phyloP scores from a whole-genome alignment of 2,329 filamentous ascomycete genomes.

The Penicillium sp. region DNA sequence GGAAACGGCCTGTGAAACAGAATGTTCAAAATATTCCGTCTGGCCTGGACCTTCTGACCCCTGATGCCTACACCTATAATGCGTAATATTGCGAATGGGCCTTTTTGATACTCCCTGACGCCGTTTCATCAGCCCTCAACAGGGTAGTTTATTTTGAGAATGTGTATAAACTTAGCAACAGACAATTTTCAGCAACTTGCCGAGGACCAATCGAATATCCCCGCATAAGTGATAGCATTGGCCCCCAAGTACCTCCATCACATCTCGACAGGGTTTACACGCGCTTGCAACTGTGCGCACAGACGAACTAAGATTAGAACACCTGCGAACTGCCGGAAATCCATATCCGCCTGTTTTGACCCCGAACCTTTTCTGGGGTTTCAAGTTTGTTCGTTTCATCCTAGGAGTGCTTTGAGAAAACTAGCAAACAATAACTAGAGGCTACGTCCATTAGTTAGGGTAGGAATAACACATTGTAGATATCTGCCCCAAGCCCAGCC shows the following conservation, averaged over 20 bases:
- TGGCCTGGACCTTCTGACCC: background rate
- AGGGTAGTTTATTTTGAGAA: conserved; percentile 9
- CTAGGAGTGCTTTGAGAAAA: background rate
- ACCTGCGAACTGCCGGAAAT: conserved; percentile 5
- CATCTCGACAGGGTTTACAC: conserved; percentile 10
- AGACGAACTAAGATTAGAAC: conserved; percentile 13
- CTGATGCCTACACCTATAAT: background rate
- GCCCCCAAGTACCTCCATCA: conserved; percentile 7
- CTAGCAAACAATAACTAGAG: background rate
- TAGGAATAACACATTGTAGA: background rate
- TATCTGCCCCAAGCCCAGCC: background rate
- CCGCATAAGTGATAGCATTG: conserved; percentile 5
- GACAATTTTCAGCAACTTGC: background rate
- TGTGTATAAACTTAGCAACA: conserved; percentile 8
- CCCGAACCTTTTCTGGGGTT: background rate
- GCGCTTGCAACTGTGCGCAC: conserved; percentile 11
- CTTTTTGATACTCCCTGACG: background rate
- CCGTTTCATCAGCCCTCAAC: conserved; percentile 3
- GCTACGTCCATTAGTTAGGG: background rate
- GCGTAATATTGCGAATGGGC: background rate
- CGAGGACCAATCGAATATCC: background rate
- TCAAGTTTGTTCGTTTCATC: background rate
- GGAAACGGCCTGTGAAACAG: conserved; percentile 1
- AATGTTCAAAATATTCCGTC: background rate
- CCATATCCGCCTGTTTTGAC: background rate